A percentile compares a stretch with the other conserved stretches of the same genome.
Evolutionary conservation across 2,329 filamentous ascomycete species (phyloP).

Genomic region (Colletotrichum kahawae): DNA sequence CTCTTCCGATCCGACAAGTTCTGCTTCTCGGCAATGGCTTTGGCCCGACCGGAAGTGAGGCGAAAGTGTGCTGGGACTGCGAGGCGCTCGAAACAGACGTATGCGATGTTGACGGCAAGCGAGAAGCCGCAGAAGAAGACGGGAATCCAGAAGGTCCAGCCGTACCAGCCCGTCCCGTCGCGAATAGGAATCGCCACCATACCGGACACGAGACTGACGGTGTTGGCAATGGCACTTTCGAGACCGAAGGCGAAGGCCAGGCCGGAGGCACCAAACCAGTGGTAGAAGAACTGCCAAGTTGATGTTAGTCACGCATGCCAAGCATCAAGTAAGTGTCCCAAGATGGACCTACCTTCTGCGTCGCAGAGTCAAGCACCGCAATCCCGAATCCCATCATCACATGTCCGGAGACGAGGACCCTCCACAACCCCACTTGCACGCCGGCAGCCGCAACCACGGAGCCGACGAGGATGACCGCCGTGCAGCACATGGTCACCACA

Average conservation of each 20-base stretch:
- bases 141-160: slow-evolving; percentile 29
- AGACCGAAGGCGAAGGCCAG: slow-evolving; percentile 28
- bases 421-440: slow-evolving; percentile 24
- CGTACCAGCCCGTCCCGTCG: slow-evolving; percentile 27
- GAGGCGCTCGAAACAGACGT: slow-evolving; percentile 26
- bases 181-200: slow-evolving; percentile 28
- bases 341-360: slow-evolving; percentile 19
- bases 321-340: neutral
- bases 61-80: slow-evolving; percentile 10
- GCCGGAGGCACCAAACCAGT: slow-evolving; percentile 28
- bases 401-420: slow-evolving; percentile 25
- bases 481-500: slow-evolving; percentile 26
- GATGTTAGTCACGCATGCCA: neutral
- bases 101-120: slow-evolving; percentile 24
- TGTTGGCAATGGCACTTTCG: slow-evolving; percentile 26
- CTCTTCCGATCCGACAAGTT: slow-evolving; percentile 6
- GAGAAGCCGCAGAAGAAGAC: slow-evolving; percentile 25
- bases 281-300: slow-evolving; percentile 25
- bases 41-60: slow-evolving; percentile 20
- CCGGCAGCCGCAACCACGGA: slow-evolving; percentile 25
- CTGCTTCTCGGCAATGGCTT: slow-evolving; percentile 10
- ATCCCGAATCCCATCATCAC: slow-evolving; percentile 29
- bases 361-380: slow-evolving; percentile 26
- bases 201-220: slow-evolving; percentile 26
- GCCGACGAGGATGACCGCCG: slow-evolving; percentile 24